Evolutionary conservation across 495 filamentous ascomycete species (phyloP).

Genomic region (Pseudomonodictys pantanalensis): DNA sequence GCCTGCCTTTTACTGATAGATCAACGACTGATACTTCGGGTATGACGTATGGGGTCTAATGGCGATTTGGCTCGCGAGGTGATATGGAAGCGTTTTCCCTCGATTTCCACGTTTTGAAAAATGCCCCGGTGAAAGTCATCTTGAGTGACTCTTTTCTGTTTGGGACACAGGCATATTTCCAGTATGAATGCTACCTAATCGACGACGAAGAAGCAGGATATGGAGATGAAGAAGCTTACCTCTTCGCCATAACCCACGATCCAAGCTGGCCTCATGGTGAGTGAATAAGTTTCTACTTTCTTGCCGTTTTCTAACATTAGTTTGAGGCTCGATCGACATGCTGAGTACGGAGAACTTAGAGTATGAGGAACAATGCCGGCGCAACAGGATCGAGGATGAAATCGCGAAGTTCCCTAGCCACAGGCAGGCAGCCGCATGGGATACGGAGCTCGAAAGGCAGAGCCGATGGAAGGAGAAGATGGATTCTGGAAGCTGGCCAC

Average conservation of each 20-base stretch:
- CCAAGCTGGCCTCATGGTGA: neutral
- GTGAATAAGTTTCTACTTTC: neutral
- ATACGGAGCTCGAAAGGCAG: neutral
- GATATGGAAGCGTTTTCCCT: neutral
- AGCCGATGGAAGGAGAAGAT: neutral
- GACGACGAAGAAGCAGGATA: neutral
- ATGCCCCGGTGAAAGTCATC: neutral
- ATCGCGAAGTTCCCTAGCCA: neutral
- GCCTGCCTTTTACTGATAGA: neutral
- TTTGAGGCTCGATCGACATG: neutral
- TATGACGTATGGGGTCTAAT: neutral
- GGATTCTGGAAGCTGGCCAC: neutral
- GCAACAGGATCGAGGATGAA: neutral
- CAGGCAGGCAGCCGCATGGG: neutral
- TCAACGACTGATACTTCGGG: neutral
- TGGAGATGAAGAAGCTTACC: neutral
- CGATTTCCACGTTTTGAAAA: neutral
- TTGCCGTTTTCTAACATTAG: neutral
- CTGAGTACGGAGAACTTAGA: neutral
- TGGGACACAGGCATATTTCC: neutral
- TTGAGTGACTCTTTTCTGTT: neutral
- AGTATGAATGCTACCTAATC: neutral
- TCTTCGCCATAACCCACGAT: neutral
- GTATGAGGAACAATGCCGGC: neutral
- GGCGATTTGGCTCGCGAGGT: neutral